Evolutionary conservation across 1,139 yeast species (phyloP).

Genomic region (Arxiozyma heterogenica): DNA sequence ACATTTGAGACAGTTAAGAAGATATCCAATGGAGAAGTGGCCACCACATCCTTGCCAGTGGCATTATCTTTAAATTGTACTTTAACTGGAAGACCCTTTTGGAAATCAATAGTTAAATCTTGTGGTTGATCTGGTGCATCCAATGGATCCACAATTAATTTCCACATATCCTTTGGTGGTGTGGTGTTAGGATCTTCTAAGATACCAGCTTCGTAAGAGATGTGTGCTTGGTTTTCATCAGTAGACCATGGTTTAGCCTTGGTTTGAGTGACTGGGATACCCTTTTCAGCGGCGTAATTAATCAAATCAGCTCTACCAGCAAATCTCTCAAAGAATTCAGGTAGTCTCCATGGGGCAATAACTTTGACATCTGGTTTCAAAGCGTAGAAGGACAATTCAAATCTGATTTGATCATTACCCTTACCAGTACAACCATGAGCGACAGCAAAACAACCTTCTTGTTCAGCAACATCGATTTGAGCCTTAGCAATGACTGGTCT

Average conservation of each 20-base stretch:
- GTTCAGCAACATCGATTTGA: constrained; percentile 91
- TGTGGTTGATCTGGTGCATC: constrained; percentile 95
- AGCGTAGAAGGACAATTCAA: constrained; percentile 93
- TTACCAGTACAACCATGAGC: constrained; percentile 99
- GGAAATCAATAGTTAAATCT: constrained; percentile 71
- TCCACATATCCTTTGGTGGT: constrained; percentile 99
- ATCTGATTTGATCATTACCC: constrained; percentile 98
- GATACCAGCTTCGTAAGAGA: constrained; percentile 97
- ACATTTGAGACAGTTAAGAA: constrained; percentile 87
- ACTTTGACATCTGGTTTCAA: constrained; percentile 93
- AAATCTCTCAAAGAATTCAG: constrained; percentile 85
- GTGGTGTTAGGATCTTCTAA: constrained; percentile 97
- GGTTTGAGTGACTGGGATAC: constrained; percentile 92
- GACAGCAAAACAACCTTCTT: constrained; percentile 96
- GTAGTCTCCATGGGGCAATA: constrained; percentile 99
- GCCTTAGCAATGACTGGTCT: constrained; percentile 99
- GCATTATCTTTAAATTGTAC: constrained; percentile 56
- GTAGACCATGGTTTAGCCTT: constrained; percentile 99
- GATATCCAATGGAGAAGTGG: constrained; percentile 72
- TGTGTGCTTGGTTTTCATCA: constrained; percentile 97
- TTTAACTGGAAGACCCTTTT: constrained; percentile 81
- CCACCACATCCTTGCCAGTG: constrained; percentile 38
- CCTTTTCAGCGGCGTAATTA: constrained; percentile 85
- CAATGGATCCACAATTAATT: constrained; percentile 86
- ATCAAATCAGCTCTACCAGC: constrained; percentile 95